Evolutionary conservation across 306 rosid genomes (phyloP).

Genomic region (Lotus japonicus): DNA sequence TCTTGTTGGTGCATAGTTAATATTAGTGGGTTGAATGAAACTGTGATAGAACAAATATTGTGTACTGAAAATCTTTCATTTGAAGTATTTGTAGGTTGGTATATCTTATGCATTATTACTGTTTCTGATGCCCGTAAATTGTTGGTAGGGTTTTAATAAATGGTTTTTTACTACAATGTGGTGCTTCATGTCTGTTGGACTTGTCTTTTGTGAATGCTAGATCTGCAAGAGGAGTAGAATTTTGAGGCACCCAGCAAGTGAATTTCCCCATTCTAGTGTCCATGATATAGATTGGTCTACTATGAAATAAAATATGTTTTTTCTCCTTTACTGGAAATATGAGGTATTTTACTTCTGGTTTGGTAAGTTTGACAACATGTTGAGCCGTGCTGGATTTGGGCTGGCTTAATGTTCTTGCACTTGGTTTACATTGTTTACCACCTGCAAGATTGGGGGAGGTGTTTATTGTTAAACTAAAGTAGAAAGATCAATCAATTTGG

Average conservation of each 20-base stretch:
- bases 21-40: neutral
- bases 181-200: neutral
- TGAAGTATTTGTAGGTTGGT: slow-evolving; percentile 24
- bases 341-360: too few species aligned
- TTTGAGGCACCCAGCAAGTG: neutral
- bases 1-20: slow-evolving; percentile 26
- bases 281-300: neutral
- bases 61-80: slow-evolving; percentile 13
- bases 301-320: neutral
- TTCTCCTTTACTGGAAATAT: neutral
- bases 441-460: too few species aligned
- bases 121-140: slow-evolving; percentile 14
- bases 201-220: neutral
- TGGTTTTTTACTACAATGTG: neutral
- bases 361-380: too few species aligned
- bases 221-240: neutral
- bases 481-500: too few species aligned
- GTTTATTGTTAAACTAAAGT: too few species aligned
- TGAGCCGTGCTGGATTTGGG: too few species aligned
- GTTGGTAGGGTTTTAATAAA: slow-evolving; percentile 12
- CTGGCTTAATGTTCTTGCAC: too few species aligned
- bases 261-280: neutral
- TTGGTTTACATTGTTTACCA: too few species aligned
- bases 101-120: slow-evolving; percentile 23
- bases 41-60: slow-evolving; percentile 24